Evolutionary conservation across 345 rosid species (phyloP).

Genomic region (Ceriops decandra): DNA sequence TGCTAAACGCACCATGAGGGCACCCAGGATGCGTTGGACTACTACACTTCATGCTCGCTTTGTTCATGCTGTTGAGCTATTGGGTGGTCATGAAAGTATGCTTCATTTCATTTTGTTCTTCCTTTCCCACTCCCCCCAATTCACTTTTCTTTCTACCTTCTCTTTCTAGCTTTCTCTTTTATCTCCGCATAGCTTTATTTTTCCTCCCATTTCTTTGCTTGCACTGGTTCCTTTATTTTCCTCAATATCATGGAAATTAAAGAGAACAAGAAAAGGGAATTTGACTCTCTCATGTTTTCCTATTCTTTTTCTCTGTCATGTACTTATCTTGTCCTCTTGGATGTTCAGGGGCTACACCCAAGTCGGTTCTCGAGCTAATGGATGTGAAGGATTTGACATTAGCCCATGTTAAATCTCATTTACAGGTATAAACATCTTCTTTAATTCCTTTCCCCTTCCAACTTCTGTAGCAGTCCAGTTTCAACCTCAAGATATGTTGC

Average conservation of each 20-base stretch:
- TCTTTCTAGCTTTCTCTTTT: not conserved
- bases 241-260: not conserved
- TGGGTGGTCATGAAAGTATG: conserved; percentile 99
- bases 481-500: not conserved
- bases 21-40: conserved; percentile 98
- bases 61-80: conserved; percentile 96
- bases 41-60: conserved; percentile 95
- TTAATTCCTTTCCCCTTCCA: not conserved
- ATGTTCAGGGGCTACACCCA: conserved; percentile 84
- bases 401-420: conserved; percentile 97
- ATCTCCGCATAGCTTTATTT: not conserved
- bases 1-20: conserved; percentile 53
- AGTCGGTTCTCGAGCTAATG: conserved; percentile 97
- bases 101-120: conserved; percentile 5
- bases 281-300: conserved; percentile 13
- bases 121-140: not conserved
- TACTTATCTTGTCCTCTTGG: conserved; percentile 1
- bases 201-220: not conserved
- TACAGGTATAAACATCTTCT: conserved; percentile 54
- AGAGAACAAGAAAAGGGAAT: conserved; percentile 11
- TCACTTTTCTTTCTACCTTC: not conserved
- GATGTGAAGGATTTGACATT: conserved; percentile 99
- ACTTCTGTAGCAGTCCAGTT: not conserved
- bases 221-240: not conserved
- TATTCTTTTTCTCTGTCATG: not conserved